Conservation (phyloP, 2,329 filamentous ascomycete genomes). For the Epichloe hybrida region DNA sequence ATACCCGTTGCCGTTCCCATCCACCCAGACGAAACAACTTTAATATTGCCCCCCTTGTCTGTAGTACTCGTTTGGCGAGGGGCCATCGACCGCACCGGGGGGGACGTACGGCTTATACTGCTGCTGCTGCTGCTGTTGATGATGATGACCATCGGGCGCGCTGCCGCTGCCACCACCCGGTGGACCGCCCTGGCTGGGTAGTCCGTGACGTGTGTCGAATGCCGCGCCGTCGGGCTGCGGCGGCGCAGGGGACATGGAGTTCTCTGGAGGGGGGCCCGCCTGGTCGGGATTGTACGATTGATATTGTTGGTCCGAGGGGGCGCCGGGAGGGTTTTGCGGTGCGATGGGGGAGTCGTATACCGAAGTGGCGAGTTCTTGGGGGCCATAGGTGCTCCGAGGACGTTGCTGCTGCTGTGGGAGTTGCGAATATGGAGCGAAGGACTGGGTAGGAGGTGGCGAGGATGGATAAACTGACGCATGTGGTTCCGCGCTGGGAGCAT, state of each 20-base stretch:
- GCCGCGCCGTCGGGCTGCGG: conserved; percentile 30
- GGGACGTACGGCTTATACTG: conserved; percentile 51
- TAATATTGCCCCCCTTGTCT: conserved; percentile 20
- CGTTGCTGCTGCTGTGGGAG: conserved; percentile 32
- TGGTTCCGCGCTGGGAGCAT: conserved; percentile 30
- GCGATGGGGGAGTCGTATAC: conserved; percentile 62
- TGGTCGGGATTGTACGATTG: conserved; percentile 26
- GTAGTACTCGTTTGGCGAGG: conserved; percentile 43
- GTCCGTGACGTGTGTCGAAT: conserved; percentile 35
- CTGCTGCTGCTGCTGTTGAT: no score
- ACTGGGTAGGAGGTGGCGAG: conserved; percentile 32
- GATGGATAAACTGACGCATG: conserved; percentile 28
- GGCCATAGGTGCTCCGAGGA: conserved; percentile 55
- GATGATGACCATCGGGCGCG: not conserved
- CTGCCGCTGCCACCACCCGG: not conserved
- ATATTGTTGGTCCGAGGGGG: conserved; percentile 22
- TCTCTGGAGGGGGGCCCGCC: conserved; percentile 21
- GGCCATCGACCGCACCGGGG: conserved; percentile 32
- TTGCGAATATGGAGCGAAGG: conserved; percentile 31
- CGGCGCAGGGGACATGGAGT: conserved; percentile 26
- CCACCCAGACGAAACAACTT: no score
- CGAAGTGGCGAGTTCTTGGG: conserved; percentile 67
- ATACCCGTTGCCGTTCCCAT: no score
- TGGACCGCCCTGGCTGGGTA: conserved; percentile 33
- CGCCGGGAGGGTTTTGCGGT: conserved; percentile 28